phyloP scores from a whole-genome alignment of 2,329 filamentous ascomycete genomes.

The Diplodia intermedia region DNA sequence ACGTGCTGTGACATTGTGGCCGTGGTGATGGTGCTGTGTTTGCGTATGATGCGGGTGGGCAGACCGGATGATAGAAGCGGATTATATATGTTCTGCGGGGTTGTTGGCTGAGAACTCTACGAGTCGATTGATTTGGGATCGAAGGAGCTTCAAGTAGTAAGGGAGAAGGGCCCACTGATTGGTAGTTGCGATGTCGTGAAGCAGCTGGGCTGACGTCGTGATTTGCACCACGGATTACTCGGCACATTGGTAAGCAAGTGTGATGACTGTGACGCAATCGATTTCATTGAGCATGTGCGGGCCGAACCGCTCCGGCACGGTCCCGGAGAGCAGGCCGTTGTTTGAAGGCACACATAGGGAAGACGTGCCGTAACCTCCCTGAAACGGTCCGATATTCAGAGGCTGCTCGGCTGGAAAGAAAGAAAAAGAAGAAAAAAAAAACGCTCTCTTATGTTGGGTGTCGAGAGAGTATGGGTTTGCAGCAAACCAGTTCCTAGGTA shows the following conservation, averaged over 20 bases:
- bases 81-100: background rate
- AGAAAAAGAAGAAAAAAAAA: too few relatives aligned
- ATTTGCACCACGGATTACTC: constrained; percentile 18
- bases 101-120: background rate
- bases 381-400: background rate
- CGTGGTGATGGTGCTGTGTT: background rate
- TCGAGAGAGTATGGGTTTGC: background rate
- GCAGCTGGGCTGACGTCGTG: constrained; percentile 20
- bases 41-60: background rate
- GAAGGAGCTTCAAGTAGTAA: background rate
- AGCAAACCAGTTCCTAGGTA: background rate
- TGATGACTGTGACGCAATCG: constrained; percentile 12
- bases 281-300: constrained; percentile 9
- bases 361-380: background rate
- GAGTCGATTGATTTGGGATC: background rate
- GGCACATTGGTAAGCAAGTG: constrained; percentile 21
- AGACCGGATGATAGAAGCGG: background rate
- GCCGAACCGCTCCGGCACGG: constrained; percentile 26
- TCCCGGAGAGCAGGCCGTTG: background rate
- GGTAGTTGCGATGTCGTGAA: background rate
- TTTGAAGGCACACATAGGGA: background rate
- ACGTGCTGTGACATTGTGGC: constrained; percentile 52
- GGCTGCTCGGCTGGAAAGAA: background rate
- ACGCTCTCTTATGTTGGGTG: too few relatives aligned
- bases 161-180: background rate